Evolutionary conservation across 2,329 filamentous ascomycete species (phyloP).

Genomic region (Thielaviopsis ethacetica): DNA sequence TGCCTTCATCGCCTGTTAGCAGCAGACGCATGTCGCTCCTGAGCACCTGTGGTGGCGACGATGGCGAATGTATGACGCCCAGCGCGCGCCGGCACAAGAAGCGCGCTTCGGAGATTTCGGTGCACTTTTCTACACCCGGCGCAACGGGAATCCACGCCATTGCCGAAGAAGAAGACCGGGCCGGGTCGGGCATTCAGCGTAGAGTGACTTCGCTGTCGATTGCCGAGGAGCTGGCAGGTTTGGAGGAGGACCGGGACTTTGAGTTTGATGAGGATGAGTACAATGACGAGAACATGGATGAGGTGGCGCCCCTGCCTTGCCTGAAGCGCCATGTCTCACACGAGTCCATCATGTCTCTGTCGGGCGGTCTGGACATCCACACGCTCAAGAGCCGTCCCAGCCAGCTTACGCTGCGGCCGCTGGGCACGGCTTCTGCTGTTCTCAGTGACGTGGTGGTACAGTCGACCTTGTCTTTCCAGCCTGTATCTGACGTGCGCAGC

Average conservation of each 20-base stretch:
- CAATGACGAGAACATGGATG: slow-evolving; percentile 19
- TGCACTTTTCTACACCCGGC: slow-evolving; percentile 1
- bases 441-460: slow-evolving; percentile 43
- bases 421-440: slow-evolving; percentile 39
- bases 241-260: slow-evolving; percentile 12
- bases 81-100: slow-evolving; percentile 9
- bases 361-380: slow-evolving; percentile 80
- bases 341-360: slow-evolving; percentile 76
- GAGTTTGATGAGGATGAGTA: slow-evolving; percentile 15
- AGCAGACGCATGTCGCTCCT: slow-evolving; percentile 10
- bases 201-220: slow-evolving; percentile 7
- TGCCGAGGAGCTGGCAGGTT: slow-evolving; percentile 11
- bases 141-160: slow-evolving; percentile 19
- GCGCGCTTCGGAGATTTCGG: slow-evolving; percentile 8
- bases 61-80: slow-evolving; percentile 4
- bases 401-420: slow-evolving; percentile 46
- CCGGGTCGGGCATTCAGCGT: neutral
- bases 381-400: slow-evolving; percentile 60
- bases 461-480: slow-evolving; percentile 30
- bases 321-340: slow-evolving; percentile 59
- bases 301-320: slow-evolving; percentile 24
- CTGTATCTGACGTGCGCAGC: slow-evolving; percentile 7
- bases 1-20: slow-evolving; percentile 68
- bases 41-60: slow-evolving; percentile 1
- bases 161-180: slow-evolving; percentile 22